Percentiles rank a stretch among this genome's conserved stretches.
These are phyloP conservation scores for Trypanosoma avium DNA, from an alignment of 208 protist species.

Conservation along the genomic window DNA sequence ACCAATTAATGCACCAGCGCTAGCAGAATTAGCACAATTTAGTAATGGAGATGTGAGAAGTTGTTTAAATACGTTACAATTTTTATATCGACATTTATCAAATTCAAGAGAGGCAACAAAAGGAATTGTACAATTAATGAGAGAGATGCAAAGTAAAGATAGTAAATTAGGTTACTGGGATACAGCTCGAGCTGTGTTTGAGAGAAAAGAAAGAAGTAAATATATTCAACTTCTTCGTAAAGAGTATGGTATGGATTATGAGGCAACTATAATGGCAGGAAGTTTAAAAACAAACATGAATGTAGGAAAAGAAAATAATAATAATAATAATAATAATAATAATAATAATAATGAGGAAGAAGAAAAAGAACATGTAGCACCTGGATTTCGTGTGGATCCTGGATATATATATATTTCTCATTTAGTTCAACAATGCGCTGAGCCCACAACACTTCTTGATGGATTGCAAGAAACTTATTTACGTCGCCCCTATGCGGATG, in stretches of 20 bases:
- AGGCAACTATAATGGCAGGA: conserved; percentile 24
- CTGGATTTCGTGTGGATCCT: conserved; percentile 72
- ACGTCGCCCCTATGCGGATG: conserved; percentile 63
- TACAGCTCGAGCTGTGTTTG: conserved; percentile 48
- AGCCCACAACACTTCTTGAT: conserved; percentile 42
- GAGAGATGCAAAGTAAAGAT: conserved; percentile 67
- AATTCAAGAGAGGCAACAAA: neutral
- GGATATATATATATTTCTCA: conserved; percentile 63
- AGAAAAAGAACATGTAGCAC: conserved; percentile 24
- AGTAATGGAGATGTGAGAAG: conserved; percentile 82
- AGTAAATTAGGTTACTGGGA: conserved; percentile 41
- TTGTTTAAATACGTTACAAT: conserved; percentile 87
- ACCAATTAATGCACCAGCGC: conserved; percentile 32
- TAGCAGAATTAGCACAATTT: conserved; percentile 59
- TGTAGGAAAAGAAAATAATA: neutral
- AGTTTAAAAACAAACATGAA: neutral
- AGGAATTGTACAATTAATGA: conserved; percentile 39
- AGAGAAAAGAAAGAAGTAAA: conserved; percentile 45
- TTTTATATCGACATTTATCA: conserved; percentile 31
- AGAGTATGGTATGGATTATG: conserved; percentile 68
- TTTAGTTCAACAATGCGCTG: conserved; percentile 32
- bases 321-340: neutral
- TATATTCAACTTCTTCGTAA: conserved; percentile 65
- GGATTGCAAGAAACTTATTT: conserved; percentile 79
- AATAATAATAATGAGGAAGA: neutral